Conservation (phyloP, 2,329 filamentous ascomycete genomes). For the Huntiella decipiens region DNA sequence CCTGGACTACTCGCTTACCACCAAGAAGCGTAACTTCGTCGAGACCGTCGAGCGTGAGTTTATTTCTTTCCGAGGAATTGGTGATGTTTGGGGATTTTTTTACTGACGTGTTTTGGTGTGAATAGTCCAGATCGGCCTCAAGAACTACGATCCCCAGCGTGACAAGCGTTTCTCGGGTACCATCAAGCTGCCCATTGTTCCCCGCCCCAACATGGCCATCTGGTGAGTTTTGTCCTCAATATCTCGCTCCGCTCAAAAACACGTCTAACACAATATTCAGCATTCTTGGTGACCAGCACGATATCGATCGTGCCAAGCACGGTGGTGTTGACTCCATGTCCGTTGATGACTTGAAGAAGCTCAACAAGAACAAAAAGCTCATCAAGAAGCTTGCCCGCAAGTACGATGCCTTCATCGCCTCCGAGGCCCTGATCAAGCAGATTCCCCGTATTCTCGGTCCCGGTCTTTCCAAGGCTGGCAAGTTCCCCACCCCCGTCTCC, state of each 20-base stretch:
- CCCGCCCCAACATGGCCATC: slow-evolving; percentile 78
- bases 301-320: slow-evolving; percentile 99
- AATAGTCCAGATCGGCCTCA: slow-evolving; percentile 63
- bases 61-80: neutral
- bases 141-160: slow-evolving; percentile 99
- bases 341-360: slow-evolving; percentile 97
- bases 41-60: slow-evolving; percentile 54
- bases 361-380: slow-evolving; percentile 99
- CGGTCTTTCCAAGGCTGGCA: slow-evolving; percentile 96
- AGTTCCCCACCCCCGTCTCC: slow-evolving; percentile 97
- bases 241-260: neutral
- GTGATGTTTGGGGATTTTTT: neutral
- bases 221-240: slow-evolving; percentile 25
- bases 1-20: slow-evolving; percentile 81
- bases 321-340: slow-evolving; percentile 97
- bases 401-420: slow-evolving; percentile 98
- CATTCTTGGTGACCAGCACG: slow-evolving; percentile 63
- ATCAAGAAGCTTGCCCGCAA: slow-evolving; percentile 99
- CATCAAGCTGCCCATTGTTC: slow-evolving; percentile 82
- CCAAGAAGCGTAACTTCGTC: slow-evolving; percentile 97
- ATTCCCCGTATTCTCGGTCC: slow-evolving; percentile 98
- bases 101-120: slow-evolving; percentile 5
- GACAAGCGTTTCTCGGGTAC: slow-evolving; percentile 99
- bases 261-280: slow-evolving; percentile 12
- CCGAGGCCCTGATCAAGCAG: slow-evolving; percentile 96